Percentiles rank a stretch among this genome's conserved stretches.
Evolutionary conservation across 495 filamentous ascomycete genomes (phyloP).

Genomic region (Aspergillus cristatus): DNA sequence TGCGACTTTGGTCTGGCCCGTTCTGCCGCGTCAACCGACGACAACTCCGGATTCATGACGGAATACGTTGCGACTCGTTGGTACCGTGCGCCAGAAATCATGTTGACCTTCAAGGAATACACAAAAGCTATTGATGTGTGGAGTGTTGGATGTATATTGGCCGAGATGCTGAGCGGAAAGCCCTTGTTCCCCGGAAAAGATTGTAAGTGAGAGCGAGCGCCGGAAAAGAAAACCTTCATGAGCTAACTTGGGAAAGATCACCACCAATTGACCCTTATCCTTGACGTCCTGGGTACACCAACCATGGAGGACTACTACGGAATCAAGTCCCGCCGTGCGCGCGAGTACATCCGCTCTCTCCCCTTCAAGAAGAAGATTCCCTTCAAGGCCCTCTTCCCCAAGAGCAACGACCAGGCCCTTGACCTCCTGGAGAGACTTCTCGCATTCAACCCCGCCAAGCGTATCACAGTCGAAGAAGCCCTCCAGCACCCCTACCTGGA

Average conservation of each 20-base stretch:
- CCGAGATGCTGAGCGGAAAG: conserved; percentile 99
- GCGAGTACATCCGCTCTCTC: conserved; percentile 97
- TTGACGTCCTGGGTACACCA: conserved; percentile 95
- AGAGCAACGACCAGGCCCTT: conserved; percentile 86
- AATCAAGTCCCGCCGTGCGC: conserved; percentile 95
- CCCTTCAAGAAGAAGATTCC: conserved; percentile 99
- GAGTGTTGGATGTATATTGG: conserved; percentile 98
- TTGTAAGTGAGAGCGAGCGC: conserved; percentile 55
- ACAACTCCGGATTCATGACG: conserved; percentile 99
- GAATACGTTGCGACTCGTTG: conserved; percentile 99
- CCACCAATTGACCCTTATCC: conserved; percentile 94
- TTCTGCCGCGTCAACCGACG: conserved; percentile 86
- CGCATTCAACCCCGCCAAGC: conserved; percentile 97
- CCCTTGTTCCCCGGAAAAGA: conserved; percentile 98
- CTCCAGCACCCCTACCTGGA: conserved; percentile 97
- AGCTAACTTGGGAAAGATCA: conserved; percentile 55
- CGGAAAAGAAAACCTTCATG: too few species aligned
- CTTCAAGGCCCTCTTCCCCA: conserved; percentile 94
- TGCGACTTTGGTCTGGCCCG: conserved; percentile 96
- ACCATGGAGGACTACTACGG: conserved; percentile 99
- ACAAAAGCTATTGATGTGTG: conserved; percentile 99
- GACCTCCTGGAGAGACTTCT: conserved; percentile 93
- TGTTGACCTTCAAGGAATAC: conserved; percentile 99
- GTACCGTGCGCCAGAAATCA: conserved; percentile 99
- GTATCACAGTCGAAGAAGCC: conserved; percentile 95